phyloP scores from a whole-genome alignment of 352 stramenopile species.

The Pythium volutum region DNA sequence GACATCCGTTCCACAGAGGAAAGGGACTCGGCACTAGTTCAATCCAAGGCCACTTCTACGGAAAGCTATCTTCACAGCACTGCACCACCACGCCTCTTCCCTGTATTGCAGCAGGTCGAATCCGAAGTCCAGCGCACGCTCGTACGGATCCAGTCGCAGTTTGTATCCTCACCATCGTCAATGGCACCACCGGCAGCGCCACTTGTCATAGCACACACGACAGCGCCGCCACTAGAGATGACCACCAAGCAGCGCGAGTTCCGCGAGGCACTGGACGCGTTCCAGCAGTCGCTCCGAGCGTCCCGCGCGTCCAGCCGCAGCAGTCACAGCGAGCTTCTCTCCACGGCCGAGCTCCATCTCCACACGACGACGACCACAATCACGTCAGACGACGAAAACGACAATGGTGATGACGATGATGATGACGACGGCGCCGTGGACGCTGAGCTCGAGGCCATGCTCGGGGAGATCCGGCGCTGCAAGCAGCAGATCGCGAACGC shows the following conservation, averaged over 20 bases:
- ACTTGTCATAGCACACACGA: neutral
- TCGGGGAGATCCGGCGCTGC: slow-evolving; percentile 29
- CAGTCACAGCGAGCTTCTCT: neutral
- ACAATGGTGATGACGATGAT: slow-evolving; percentile 1
- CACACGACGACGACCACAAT: neutral
- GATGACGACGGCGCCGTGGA: slow-evolving; percentile 18
- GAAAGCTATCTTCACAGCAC: neutral
- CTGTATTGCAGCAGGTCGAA: slow-evolving; percentile 7
- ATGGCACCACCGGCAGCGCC: neutral
- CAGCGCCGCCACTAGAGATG: neutral
- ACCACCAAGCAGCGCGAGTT: slow-evolving; percentile 40
- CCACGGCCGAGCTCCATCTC: neutral
- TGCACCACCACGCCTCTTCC: neutral
- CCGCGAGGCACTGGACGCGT: slow-evolving; percentile 39
- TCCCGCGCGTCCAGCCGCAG: slow-evolving; percentile 1
- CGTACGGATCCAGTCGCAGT: slow-evolving; percentile 1
- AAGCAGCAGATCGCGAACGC: slow-evolving; percentile 22
- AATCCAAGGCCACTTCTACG: neutral
- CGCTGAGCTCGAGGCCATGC: slow-evolving; percentile 29
- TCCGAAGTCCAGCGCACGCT: neutral
- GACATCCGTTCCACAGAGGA: neutral
- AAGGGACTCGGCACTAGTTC: neutral
- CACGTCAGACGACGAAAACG: neutral
- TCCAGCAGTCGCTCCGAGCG: slow-evolving; percentile 40
- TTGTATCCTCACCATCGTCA: neutral